phyloP scores from a whole-genome alignment of 352 stramenopile genomes.

The Globisporangium splendens region DNA sequence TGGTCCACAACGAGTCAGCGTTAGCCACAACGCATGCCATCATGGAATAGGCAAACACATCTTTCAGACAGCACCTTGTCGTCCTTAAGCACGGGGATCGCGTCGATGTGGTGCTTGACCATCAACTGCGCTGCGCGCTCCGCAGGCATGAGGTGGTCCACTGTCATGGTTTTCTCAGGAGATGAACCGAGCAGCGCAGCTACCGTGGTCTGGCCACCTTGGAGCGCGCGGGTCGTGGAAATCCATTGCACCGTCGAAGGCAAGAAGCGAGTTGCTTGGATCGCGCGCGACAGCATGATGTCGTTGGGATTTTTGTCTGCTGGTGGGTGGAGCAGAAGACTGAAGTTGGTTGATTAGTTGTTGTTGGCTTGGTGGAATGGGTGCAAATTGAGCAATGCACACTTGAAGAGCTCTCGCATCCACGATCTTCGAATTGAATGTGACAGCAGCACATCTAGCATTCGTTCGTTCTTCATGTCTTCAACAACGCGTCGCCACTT shows the following conservation, averaged over 20 bases:
- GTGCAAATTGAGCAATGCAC: too few relatives aligned
- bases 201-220: constrained; percentile 13
- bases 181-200: constrained; percentile 4
- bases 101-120: constrained; percentile 29
- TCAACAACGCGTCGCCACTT: not conserved
- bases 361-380: not conserved
- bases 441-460: too few relatives aligned
- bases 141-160: constrained; percentile 31
- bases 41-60: not conserved
- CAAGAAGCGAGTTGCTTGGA: not conserved
- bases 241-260: constrained; percentile 8
- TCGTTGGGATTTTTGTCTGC: not conserved
- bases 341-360: not conserved
- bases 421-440: too few relatives aligned
- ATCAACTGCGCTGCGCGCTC: constrained; percentile 33
- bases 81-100: constrained; percentile 32
- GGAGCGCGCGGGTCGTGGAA: constrained; percentile 1
- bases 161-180: constrained; percentile 11
- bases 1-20: not conserved
- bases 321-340: not conserved
- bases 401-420: too few relatives aligned
- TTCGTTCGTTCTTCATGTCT: too few relatives aligned
- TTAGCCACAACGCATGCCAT: not conserved
- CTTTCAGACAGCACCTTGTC: constrained; percentile 16
- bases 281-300: constrained; percentile 9